Base-by-base conservation (phyloP, 345 rosid species). In the Citrus sinensis region DNA sequence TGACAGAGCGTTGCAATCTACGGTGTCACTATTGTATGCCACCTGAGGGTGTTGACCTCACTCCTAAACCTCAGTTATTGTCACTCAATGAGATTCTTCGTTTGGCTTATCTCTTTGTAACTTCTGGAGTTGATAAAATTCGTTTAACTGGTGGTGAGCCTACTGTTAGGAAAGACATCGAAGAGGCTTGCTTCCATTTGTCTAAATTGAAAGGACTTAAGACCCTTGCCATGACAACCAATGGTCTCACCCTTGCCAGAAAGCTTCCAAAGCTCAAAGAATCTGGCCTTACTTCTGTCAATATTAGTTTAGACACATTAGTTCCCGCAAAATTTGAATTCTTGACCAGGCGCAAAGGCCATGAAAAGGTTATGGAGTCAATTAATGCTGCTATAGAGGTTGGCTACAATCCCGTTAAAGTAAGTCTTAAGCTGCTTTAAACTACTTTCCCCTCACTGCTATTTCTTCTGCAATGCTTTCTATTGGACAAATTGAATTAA, bases 1-100 rank as follows among this genome's bases (percentile, higher is more conserved):
- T 94, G 77, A 94, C 98, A 0, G 99, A 96, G 73, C 90, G 98
- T 7, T 92, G 99, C 88, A 96, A 96, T 75, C 88, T 92, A n/a
- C 85, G 97, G 64, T 96, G 99, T 82, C 98, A 91, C 61, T 96
- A 96, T 65, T 96, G 98, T 83, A 94, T 94, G 99, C 98, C 98
- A 0, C 80, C 92, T 19, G 99, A 94, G 71, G 99, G 99, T 6
- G 94, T 89, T 75, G 95, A 92, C 51, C 97, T 96, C 67, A 90
- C 97, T 78, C 92, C 97, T 17, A 78, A 65, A 25, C 87, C 99
- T 42, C 87, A 87, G 61, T 79, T 96, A 76, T 86, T 96, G 10
- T 86, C 92, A 1, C 87, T 68, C 66, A 68, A 83, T 42, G 98
- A 96, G 92, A 89, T 94, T 67, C 76, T 94, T 73, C 89, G 85